Conservation (phyloP, 495 filamentous ascomycete species). For the Daldinia loculata region DNA sequence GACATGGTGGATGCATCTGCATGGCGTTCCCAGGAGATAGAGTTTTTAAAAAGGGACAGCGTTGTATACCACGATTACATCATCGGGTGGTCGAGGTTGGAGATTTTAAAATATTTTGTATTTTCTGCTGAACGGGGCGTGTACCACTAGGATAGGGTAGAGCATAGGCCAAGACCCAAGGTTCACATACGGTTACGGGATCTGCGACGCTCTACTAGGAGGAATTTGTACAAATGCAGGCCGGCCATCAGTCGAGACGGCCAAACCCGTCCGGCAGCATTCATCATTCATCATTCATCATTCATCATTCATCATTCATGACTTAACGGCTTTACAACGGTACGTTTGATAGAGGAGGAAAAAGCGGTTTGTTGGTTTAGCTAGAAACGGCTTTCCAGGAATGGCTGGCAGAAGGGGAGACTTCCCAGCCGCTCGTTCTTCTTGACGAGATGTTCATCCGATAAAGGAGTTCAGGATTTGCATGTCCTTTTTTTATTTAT, state of each 20-base stretch:
- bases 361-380: slow-evolving; percentile 19
- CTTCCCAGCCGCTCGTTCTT: not conserved
- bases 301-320: slow-evolving; percentile 26
- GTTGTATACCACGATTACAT: slow-evolving; percentile 41
- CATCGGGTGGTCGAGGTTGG: slow-evolving; percentile 24
- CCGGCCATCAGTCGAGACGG: slow-evolving; percentile 15
- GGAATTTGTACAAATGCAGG: slow-evolving; percentile 37
- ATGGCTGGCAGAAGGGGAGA: slow-evolving; percentile 4
- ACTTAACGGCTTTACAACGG: slow-evolving; percentile 36
- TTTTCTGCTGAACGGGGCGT: slow-evolving; percentile 34
- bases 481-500: slow-evolving; percentile 19
- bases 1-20: slow-evolving; percentile 36
- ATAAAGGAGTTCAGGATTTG: slow-evolving; percentile 35
- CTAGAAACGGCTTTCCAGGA: slow-evolving; percentile 29
- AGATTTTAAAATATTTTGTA: slow-evolving; percentile 26
- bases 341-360: slow-evolving; percentile 39
- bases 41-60: slow-evolving; percentile 31
- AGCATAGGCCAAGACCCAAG: slow-evolving; percentile 22
- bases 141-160: slow-evolving; percentile 40
- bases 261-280: slow-evolving; percentile 25
- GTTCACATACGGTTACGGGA: slow-evolving; percentile 27
- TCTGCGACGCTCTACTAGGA: slow-evolving; percentile 28
- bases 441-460: slow-evolving; percentile 15
- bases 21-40: slow-evolving; percentile 43
- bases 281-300: slow-evolving; percentile 24